Percentiles rank a stretch among this genome's conserved stretches.
phyloP scores from a whole-genome alignment of 768 basidiomycete genomes.

The Collybia mongolica region DNA sequence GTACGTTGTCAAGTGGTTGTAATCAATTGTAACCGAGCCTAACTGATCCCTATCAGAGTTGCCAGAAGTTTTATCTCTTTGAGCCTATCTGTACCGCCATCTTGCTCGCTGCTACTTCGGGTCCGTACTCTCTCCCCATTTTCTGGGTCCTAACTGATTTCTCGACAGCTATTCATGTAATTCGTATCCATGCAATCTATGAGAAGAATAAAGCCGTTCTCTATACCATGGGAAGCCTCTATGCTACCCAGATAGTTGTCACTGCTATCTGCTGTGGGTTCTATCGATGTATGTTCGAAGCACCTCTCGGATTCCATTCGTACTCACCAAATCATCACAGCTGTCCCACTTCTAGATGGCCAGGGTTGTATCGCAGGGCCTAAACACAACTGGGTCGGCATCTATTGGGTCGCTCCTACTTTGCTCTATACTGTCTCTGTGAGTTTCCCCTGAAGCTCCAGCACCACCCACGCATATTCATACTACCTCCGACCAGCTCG shows the following conservation, averaged over 20 bases:
- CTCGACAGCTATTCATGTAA: slow-evolving; percentile 60
- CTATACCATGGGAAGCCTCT: slow-evolving; percentile 51
- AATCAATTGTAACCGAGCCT: slow-evolving; percentile 2
- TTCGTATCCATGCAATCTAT: slow-evolving; percentile 79
- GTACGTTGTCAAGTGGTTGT: slow-evolving; percentile 32
- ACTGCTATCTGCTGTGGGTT: slow-evolving; percentile 79
- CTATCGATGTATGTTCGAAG: slow-evolving; percentile 56
- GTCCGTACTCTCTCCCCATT: slow-evolving; percentile 25
- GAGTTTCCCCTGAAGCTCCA: slow-evolving; percentile 19
- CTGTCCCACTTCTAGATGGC: slow-evolving; percentile 65
- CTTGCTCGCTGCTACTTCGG: slow-evolving; percentile 70
- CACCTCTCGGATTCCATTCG: slow-evolving; percentile 1
- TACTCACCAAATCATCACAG: slow-evolving; percentile 28
- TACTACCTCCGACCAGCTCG: slow-evolving; percentile 37
- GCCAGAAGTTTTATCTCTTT: slow-evolving; percentile 75
- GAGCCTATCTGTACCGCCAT: slow-evolving; percentile 86
- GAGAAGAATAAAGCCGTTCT: slow-evolving; percentile 61
- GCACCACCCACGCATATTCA: not conserved
- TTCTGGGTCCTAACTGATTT: not conserved
- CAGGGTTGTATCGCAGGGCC: slow-evolving; percentile 90
- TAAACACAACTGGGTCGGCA: slow-evolving; percentile 75
- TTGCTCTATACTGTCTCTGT: slow-evolving; percentile 71
- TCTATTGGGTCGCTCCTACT: slow-evolving; percentile 84
- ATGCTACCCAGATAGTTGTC: slow-evolving; percentile 66
- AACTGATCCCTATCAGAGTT: slow-evolving; percentile 37